Conservation (phyloP, 2,329 filamentous ascomycete species). For the Tympanopsis confertula region DNA sequence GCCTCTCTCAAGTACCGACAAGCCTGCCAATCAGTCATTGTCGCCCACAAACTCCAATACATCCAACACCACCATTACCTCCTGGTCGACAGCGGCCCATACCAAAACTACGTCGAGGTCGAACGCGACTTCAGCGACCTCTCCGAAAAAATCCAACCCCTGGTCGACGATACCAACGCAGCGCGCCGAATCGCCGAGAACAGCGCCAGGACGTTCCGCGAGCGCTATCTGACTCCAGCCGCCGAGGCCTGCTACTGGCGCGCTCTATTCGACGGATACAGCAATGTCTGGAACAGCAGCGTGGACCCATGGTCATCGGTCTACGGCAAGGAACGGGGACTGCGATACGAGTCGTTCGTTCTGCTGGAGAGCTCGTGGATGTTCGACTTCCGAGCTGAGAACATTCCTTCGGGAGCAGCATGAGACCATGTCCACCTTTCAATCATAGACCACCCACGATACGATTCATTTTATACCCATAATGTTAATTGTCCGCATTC, state of each 20-base stretch:
- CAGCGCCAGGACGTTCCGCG: slow-evolving; percentile 30
- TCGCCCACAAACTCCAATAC: slow-evolving; percentile 34
- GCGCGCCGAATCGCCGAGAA: slow-evolving; percentile 38
- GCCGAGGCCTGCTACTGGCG: slow-evolving; percentile 44
- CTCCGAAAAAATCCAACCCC: slow-evolving; percentile 21
- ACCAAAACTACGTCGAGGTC: slow-evolving; percentile 36
- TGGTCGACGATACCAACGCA: slow-evolving; percentile 26
- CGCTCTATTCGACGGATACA: slow-evolving; percentile 7
- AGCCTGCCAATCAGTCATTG: slow-evolving; percentile 25
- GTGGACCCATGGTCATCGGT: slow-evolving; percentile 6
- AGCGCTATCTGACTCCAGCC: slow-evolving; percentile 39
- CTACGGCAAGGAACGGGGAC: slow-evolving; percentile 6
- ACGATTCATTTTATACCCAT: no score
- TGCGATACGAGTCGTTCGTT: slow-evolving; percentile 18
- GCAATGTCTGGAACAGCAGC: slow-evolving; percentile 11
- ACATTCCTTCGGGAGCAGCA: no score
- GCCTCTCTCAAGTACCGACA: slow-evolving; percentile 15
- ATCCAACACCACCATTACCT: slow-evolving; percentile 34
- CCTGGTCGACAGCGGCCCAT: slow-evolving; percentile 26
- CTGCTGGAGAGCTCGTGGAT: slow-evolving; percentile 13
- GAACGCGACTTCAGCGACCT: slow-evolving; percentile 27
- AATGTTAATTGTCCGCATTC: no score
- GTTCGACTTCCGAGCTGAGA: slow-evolving; percentile 7
- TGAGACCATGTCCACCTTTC: no score
- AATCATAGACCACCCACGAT: no score